Base-by-base conservation (phyloP, 2,329 filamentous ascomycete genomes). In the Neofusicoccum umdonicola region DNA sequence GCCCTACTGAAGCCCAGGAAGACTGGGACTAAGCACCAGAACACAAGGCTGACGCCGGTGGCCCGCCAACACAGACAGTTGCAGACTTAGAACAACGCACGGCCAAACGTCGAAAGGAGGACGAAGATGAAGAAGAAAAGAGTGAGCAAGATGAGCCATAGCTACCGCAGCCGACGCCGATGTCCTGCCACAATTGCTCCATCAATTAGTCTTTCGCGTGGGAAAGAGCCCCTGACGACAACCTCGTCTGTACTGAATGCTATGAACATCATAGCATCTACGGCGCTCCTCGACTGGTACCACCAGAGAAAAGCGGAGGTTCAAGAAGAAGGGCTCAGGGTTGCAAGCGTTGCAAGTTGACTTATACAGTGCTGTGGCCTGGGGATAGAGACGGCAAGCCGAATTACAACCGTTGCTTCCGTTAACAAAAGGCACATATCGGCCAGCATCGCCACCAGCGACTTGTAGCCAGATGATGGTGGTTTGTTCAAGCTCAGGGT, bases 11-110 rank as follows among this genome's bases (percentile, higher is more conserved):
- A 7, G 41, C 42, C 56, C 41, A 47, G 56, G 42, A 47, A 47
- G 42, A 19, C 42, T 60, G 56, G 56, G 42, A 47, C 8, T 60
- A 47, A 47, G 7, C 17, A 17, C n/a, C 56, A 60, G 56, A 60
- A 60, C 54, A 58, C 27, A 27, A 60, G 56, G 56, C 56, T 60
- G 56, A 60, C 56, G 56, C 56, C 56, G 22, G 4, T 45, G 31
- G 47, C 22, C 35, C 56, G 42, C 42, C 56, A 60, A 45, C 37
- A 47, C 42, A 60, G 56, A 60, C 56, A 60, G n/a, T 11, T 60
- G 12, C 27, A 47, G 42, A 60, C 56, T 34, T 60, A 60, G 42
- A 47, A 17, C n/a, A 44, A 22, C n/a, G 41, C 27, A 19, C 42
- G 12, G 15, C 15, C 9, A 12, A 45, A 17, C 27, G n/a, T 34